Evolutionary conservation across 352 stramenopile species (phyloP).

Genomic region (Pythium vanterpoolii): DNA sequence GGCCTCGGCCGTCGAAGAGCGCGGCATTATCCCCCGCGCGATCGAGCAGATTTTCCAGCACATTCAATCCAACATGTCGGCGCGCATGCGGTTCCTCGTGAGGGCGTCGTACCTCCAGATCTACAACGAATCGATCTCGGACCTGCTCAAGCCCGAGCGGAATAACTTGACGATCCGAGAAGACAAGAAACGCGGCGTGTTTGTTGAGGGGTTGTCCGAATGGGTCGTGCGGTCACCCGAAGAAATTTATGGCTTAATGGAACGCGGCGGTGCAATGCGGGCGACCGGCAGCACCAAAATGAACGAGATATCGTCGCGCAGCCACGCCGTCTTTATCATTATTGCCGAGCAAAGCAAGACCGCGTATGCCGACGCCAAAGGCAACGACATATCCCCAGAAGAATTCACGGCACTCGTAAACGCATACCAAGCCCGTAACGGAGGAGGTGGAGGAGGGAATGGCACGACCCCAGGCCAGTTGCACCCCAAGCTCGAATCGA

Average conservation of each 20-base stretch:
- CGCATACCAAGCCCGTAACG: conserved; percentile 55
- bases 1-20: conserved; percentile 71
- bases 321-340: conserved; percentile 94
- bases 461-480: conserved; percentile 20
- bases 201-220: conserved; percentile 93
- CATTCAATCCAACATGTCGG: conserved; percentile 86
- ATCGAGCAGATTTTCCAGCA: conserved; percentile 96
- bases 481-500: conserved; percentile 81
- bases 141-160: conserved; percentile 92
- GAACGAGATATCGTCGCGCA: conserved; percentile 85
- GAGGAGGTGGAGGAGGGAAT: conserved; percentile 2
- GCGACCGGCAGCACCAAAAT: conserved; percentile 86
- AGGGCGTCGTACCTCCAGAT: conserved; percentile 93
- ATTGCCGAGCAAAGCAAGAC: conserved; percentile 93
- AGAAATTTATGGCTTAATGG: conserved; percentile 95
- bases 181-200: conserved; percentile 91
- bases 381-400: conserved; percentile 76
- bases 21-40: conserved; percentile 96
- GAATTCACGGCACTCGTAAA: conserved; percentile 86
- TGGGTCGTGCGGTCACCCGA: conserved; percentile 91
- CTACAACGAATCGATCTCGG: conserved; percentile 94
- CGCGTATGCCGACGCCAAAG: conserved; percentile 81
- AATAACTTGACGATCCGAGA: conserved; percentile 92
- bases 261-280: conserved; percentile 81
- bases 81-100: conserved; percentile 88